Base-by-base conservation (phyloP, 768 basidiomycete genomes). In the Suillus cothurnatus region DNA sequence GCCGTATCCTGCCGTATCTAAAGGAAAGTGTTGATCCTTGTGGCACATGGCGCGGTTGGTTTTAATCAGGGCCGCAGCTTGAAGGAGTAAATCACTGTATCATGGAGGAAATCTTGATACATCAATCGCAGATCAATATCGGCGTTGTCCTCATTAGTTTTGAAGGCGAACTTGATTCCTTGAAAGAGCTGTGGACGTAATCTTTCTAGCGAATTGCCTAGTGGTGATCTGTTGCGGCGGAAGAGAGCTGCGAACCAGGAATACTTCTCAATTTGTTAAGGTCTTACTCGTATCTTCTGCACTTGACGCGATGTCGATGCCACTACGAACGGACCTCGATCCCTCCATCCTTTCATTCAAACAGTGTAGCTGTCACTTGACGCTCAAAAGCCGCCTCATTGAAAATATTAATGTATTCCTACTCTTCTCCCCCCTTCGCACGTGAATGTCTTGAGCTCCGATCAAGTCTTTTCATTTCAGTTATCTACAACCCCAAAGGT, bases 321-420 rank as follows among this genome's bases (percentile, higher is more conserved):
- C 23, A 41, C 58, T 28, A 59, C 58, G 28, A 21, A 59, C 39
- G 58, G 39, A 59, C 26, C 38, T 59, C 19, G 3, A 39, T 28
- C 38, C 41, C 58, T 19, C 41, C 58, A 59, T 59, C 58, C 58
- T 41, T 59, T 59, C 58, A 59, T 59, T 38, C 38, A 23, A 11
- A 28, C 58, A 39, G 5, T 23, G 36, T 23, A 39, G 34, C 23
- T 11, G 23, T 26, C 38, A 26, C 17, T 38, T 26, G n/a, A 57
- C 34, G 15, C 34, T 32, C 11, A 55, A 32, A 55, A 32, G 31
- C 53, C 21, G 53, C 53, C 36, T 58, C 36, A 6, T 58, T 39
- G 38, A 38, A 23, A 50, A 26, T 23, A 26, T 6, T 15, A 36
- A 32, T 15, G n/a, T 17, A 38, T 26, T 23, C 6, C 38, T 19